Base-by-base conservation (phyloP, 352 stramenopile genomes). In the Blastocystis sp. region DNA sequence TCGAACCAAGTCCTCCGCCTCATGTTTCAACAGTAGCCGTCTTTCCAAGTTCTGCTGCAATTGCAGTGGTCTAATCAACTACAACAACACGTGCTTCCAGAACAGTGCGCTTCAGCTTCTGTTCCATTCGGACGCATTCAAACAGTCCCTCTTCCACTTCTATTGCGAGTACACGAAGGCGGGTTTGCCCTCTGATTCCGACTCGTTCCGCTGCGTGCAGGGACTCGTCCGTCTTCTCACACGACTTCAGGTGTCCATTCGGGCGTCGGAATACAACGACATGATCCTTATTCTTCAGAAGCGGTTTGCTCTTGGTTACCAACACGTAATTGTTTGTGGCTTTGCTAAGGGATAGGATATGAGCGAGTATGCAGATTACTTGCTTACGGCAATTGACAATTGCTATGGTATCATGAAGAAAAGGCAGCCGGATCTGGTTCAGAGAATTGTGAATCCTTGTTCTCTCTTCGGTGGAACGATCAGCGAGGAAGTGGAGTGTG, bases 31-130 rank as follows among this genome's bases (percentile, higher is more conserved):
- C 4, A 64, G 44, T 32, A 81, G 36, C 24, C 69, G 69, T 36
- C 69, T 81, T 46, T n/a, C 27, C 32, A 40, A 7, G 0, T 64
- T 63, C 18, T 11, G 40, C 4, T 49, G 49, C 29, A 46, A 63
- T n/a, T 49, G 51, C 18, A 46, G 69, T 42, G 69, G 69, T 16
- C 46, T 81, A 4, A 40, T 49, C 7, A 81, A 81, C 46, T 29
- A 29, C 51, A 63, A 42, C 69, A 81, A 81, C 42, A 81, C 48
- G 14, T 81, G 69, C 69, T 81, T 81, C 34, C 69, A 81, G 69
- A 81, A 81, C 27, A 81, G 69, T 14, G 36, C 46, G n/a, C 53
- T 81, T 4, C 69, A 81, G 27, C 27, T 81, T 18, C 46, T 81
- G 1, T 81, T 81, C 69, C 69, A 81, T 32, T 81, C 69, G 16